phyloP scores from a whole-genome alignment of 805 yeast genomes.

The Yarrowia porcina region DNA sequence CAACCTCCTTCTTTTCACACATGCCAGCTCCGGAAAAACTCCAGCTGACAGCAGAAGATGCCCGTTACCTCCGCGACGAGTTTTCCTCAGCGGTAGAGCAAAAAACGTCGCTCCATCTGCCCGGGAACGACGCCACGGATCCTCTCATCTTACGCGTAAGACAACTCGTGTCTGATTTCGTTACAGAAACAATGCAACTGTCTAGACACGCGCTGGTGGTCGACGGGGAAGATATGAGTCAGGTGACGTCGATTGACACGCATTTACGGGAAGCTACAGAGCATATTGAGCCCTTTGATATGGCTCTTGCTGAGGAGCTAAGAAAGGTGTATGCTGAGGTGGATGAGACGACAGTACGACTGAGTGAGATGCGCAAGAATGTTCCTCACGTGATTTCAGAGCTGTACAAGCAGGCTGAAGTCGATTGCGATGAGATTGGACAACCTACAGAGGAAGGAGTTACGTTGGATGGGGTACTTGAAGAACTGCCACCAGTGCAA shows the following conservation, averaged over 20 bases:
- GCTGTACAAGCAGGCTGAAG: neutral
- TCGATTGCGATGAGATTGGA: neutral
- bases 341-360: conserved; percentile 58
- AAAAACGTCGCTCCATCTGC: conserved; percentile 51
- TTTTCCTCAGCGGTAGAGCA: conserved; percentile 44
- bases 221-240: conserved; percentile 49
- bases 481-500: neutral
- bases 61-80: conserved; percentile 48
- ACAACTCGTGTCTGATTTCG: conserved; percentile 37
- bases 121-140: conserved; percentile 39
- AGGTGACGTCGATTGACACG: conserved; percentile 32
- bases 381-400: conserved; percentile 27
- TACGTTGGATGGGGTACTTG: neutral
- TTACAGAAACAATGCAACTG: conserved; percentile 55
- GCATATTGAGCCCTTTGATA: conserved; percentile 68
- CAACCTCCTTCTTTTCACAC: conserved; percentile 37
- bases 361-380: conserved; percentile 51
- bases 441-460: neutral
- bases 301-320: conserved; percentile 56
- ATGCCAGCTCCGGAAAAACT: conserved; percentile 40
- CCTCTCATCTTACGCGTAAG: conserved; percentile 48
- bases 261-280: conserved; percentile 31
- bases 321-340: conserved; percentile 56
- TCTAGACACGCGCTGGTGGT: conserved; percentile 54
- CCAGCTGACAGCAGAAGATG: conserved; percentile 52